A percentile compares a stretch with the other conserved stretches of the same genome.
These are phyloP conservation scores for Gleditsia sinensis DNA, from an alignment of 306 rosid genomes.

Conservation along the genomic window DNA sequence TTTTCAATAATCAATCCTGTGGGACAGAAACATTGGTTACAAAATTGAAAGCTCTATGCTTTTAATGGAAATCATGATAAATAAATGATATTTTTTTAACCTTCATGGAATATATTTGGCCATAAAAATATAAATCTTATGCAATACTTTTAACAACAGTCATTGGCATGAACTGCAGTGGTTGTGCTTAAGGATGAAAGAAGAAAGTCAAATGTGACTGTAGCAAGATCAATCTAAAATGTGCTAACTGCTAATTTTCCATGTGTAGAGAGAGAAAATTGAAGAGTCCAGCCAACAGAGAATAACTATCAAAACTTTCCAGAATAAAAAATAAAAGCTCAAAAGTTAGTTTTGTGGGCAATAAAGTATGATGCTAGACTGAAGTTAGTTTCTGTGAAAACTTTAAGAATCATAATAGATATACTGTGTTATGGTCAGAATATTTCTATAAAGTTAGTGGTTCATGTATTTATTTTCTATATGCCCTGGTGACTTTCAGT, in stretches of 20 bases:
- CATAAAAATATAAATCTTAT: not conserved
- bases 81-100: not conserved
- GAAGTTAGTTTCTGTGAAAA: not conserved
- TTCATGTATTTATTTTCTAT: not conserved
- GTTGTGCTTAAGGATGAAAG: not conserved
- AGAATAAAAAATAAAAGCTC: not conserved
- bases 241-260: not conserved
- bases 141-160: not conserved
- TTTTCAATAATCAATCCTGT: slow-evolving; percentile 44
- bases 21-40: not conserved
- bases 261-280: not conserved
- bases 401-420: not conserved
- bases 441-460: not conserved
- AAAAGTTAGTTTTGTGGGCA: not conserved
- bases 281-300: not conserved
- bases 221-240: not conserved
- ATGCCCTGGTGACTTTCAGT: not conserved
- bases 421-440: not conserved
- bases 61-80: not conserved
- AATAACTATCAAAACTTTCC: not conserved
- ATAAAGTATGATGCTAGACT: not conserved
- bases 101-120: not conserved
- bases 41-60: not conserved
- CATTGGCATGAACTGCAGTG: not conserved
- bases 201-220: not conserved